Conservation (phyloP, 495 filamentous ascomycete species). For the Darksidea phi region DNA sequence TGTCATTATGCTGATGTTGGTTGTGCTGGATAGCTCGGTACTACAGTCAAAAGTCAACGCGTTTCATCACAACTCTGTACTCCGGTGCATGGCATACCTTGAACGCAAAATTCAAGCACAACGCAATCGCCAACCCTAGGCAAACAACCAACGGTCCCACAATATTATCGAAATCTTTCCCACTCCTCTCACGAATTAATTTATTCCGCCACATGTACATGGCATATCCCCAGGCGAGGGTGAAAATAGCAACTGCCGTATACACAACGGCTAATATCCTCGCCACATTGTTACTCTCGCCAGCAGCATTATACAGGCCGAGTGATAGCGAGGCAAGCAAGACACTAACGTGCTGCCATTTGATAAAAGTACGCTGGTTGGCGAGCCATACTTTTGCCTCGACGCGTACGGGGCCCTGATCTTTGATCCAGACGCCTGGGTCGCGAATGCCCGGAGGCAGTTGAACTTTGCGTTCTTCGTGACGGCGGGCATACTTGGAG, state of each 20-base stretch:
- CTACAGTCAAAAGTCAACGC: conserved; percentile 11
- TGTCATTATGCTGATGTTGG: no score
- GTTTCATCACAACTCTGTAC: background rate
- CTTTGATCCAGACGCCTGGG: conserved; percentile 85
- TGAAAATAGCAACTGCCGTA: conserved; percentile 75
- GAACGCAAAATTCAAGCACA: conserved; percentile 86
- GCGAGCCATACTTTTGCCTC: conserved; percentile 98
- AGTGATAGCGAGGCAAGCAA: conserved; percentile 79
- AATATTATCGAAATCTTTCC: conserved; percentile 86
- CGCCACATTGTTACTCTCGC: conserved; percentile 66
- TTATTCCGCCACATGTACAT: conserved; percentile 71
- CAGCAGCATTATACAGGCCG: conserved; percentile 83
- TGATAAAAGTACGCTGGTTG: conserved; percentile 95
- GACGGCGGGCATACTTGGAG: conserved; percentile 64
- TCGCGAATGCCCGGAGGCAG: conserved; percentile 85
- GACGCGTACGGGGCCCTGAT: conserved; percentile 81
- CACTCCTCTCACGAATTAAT: conserved; percentile 80
- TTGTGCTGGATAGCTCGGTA: conserved; percentile 1
- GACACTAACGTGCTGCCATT: conserved; percentile 92
- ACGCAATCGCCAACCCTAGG: conserved; percentile 69
- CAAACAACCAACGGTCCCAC: conserved; percentile 82
- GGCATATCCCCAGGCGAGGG: conserved; percentile 82
- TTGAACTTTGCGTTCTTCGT: conserved; percentile 43
- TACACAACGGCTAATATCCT: conserved; percentile 76
- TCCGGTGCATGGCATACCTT: conserved; percentile 47